Base-by-base conservation (phyloP, 371 early-diverging fungal genomes). In the Batrachochytrium dendrobatidis region DNA sequence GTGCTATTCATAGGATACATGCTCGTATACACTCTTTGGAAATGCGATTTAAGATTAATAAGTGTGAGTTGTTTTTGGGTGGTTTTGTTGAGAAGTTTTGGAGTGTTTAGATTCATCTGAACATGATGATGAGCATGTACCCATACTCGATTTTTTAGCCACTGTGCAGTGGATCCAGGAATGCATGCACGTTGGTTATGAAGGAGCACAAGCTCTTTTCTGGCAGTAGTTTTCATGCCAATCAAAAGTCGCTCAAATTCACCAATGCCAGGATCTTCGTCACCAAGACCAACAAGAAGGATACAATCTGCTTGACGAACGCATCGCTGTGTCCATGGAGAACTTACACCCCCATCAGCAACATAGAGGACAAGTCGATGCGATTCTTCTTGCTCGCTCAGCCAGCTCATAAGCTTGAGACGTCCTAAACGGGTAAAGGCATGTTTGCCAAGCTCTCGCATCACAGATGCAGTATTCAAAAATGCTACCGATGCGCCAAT, bases 111-210 rank as follows among this genome's bases (percentile, higher is more conserved):
- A 1, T 86, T 83, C 92, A 94, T 94, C 63, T 89, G 91, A 2
- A 97, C 82, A 71, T 98, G 97, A 68, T 95, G 96, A 70, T 98
- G 94, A 0, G 91, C 90, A 63, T 94, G 94, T 30, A 96, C 86
- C 97, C 97, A 96, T 10, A 86, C 70, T 45, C 98, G 83, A 59
- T 83, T 85, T 77, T 91, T 90, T 29, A 98, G 75, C 97, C 97
- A 98, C 33, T 76, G 77, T 46, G 87, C 88, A 3, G 98, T 94
- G 20, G 83, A 78, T 2, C 96, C 95, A 0, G 89, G 83, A 2
- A 77, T 65, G 60, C 91, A 88, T 34, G 73, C 68, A 48, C 92
- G 82, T 58, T 86, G 81, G 15, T 82, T 73, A 71, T 96, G 96
- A 24, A 98, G 70, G 10, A 98, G 73, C 1, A 96, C 72, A 17